Evolutionary conservation across 2,329 filamentous ascomycete species (phyloP), one percentile per base, ranked within the genome.

Genomic region (Fusarium temperatum): DNA sequence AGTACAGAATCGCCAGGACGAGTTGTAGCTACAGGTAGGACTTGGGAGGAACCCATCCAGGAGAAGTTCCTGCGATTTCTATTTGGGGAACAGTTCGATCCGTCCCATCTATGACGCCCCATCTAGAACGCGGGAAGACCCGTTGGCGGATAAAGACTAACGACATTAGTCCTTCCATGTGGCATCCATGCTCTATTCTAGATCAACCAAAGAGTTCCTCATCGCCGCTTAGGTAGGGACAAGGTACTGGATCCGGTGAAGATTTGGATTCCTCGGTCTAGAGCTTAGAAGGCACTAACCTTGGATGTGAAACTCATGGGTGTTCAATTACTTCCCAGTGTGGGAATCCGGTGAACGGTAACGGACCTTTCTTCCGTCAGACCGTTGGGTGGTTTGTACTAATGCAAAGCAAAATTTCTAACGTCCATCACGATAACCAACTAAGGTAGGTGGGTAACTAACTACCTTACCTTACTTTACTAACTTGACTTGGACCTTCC

Each of bases 141-240:
- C 67, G 67, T 54, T 54, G 58, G 47, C 59, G 59, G 67, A 70
- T 70, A 66, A 38, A 42, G 30, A 42, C 47, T 70, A 70, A 53
- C 51, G 54, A 28, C 36, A 24, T 66, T 57, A 60, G 45, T 58
- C 39, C n/a, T 28, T 70, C 67, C 67, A 66, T 70, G 67, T 70
- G 67, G 67, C 67, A 70, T 70, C 67, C 67, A 70, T 70, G 66
- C 54, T 70, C 41, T 17, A 70, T 65, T 70, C 26, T 57, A 70
- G 59, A 70, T 59, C 66, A 56, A 62, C 38, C 35, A 28, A n/a
- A 68, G 38, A 41, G 44, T 61, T 47, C 35, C 42, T 28, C 39
- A 44, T 28, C 42, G 28, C 63, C 32, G 65, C 63, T 45, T 68
- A 32, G n/a, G 41, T 68, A 42, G n/a, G 53, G 58, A 32, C 22